Evolutionary conservation across 2,329 filamentous ascomycete species (phyloP).

Genomic region (Podosphaera leucotricha): DNA sequence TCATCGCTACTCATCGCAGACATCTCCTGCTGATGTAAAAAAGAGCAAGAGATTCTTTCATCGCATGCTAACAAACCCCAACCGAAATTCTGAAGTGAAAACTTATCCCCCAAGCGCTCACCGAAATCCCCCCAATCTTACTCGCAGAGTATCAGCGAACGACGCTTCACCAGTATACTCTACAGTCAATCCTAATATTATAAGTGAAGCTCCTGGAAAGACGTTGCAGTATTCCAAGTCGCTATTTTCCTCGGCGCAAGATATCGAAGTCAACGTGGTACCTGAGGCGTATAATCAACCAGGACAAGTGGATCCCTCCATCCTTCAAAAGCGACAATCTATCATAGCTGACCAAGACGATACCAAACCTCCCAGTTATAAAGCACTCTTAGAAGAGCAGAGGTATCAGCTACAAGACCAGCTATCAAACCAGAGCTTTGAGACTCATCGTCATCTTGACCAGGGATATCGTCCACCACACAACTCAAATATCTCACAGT

Average conservation of each 20-base stretch:
- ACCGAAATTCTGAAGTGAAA: constrained; percentile 9
- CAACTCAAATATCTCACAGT: constrained; percentile 15
- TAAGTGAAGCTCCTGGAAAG: constrained; percentile 19
- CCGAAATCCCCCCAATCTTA: constrained; percentile 25
- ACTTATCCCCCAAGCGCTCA: constrained; percentile 15
- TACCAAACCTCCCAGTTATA: constrained; percentile 6
- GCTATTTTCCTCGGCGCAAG: constrained; percentile 13
- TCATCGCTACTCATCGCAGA: constrained; percentile 7
- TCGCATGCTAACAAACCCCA: constrained; percentile 12
- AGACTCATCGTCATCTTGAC: constrained; percentile 11
- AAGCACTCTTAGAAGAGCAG: constrained; percentile 11
- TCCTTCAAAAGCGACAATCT: constrained; percentile 8
- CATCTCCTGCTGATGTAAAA: constrained; percentile 10
- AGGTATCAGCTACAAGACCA: constrained; percentile 13
- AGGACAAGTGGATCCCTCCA: constrained; percentile 4
- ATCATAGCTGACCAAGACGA: constrained; percentile 11
- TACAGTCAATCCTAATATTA: constrained; percentile 19
- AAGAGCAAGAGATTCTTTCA: constrained; percentile 14
- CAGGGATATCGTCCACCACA: constrained; percentile 9
- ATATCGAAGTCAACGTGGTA: constrained; percentile 11
- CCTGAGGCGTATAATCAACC: constrained; percentile 13
- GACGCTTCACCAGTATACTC: constrained; percentile 22
- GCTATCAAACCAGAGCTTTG: constrained; percentile 11
- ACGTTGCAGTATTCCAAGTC: constrained; percentile 14
- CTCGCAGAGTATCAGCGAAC: constrained; percentile 32